Percentiles rank a stretch among this genome's conserved stretches.
These are phyloP conservation scores for Suhomyces tanzawaensis DNA, from an alignment of 805 yeast genomes.

Conservation along the genomic window DNA sequence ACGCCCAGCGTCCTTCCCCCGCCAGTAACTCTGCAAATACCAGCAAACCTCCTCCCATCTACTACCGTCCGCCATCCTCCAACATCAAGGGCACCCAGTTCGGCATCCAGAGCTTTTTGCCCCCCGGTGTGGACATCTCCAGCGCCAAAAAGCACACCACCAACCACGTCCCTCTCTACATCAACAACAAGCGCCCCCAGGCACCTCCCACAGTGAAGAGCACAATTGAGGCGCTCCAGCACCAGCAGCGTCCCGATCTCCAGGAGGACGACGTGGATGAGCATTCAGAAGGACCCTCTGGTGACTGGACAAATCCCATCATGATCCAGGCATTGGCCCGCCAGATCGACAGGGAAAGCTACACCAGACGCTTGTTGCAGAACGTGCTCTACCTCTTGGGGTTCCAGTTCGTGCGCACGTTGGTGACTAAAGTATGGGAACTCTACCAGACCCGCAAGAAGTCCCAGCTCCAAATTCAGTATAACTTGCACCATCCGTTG, in stretches of 20 bases:
- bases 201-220: background rate
- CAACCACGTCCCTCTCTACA: constrained; percentile 6
- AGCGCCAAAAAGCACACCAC: background rate
- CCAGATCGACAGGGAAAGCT: constrained; percentile 42
- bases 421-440: background rate
- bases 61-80: constrained; percentile 32
- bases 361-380: constrained; percentile 29
- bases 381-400: constrained; percentile 26
- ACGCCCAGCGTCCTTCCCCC: background rate
- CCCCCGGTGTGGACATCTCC: constrained; percentile 16
- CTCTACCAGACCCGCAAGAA: constrained; percentile 5
- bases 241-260: background rate
- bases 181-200: constrained; percentile 1
- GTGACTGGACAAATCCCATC: constrained; percentile 42
- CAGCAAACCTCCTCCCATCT: constrained; percentile 20
- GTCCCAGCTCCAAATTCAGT: constrained; percentile 14
- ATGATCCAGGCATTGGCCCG: constrained; percentile 44
- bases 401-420: constrained; percentile 21
- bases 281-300: constrained; percentile 9
- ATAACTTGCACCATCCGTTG: constrained; percentile 7
- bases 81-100: constrained; percentile 21
- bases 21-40: background rate
- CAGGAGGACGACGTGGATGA: constrained; percentile 9
- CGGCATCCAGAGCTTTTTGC: constrained; percentile 27
- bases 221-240: background rate